phyloP scores from a whole-genome alignment of 768 basidiomycete genomes.

The Russula lepida region DNA sequence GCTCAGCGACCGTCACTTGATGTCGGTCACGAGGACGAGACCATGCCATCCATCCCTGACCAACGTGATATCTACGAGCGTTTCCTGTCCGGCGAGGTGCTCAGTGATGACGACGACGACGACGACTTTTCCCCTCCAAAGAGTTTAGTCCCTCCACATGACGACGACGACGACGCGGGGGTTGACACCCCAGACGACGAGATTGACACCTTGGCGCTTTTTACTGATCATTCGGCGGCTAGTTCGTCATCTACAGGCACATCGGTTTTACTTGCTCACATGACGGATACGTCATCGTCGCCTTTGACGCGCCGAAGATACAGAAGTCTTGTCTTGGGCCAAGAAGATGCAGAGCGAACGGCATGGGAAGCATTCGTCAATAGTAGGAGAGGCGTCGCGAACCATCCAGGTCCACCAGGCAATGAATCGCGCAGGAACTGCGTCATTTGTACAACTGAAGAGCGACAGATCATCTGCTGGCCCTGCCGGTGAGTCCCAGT shows the following conservation, averaged over 20 bases:
- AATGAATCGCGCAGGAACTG: slow-evolving; percentile 36
- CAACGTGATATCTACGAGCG: slow-evolving; percentile 41
- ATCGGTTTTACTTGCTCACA: slow-evolving; percentile 47
- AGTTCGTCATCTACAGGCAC: slow-evolving; percentile 30
- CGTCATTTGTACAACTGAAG: slow-evolving; percentile 64
- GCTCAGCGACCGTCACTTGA: neutral
- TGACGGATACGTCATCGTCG: slow-evolving; percentile 35
- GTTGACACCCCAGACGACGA: slow-evolving; percentile 24
- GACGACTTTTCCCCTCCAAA: slow-evolving; percentile 30
- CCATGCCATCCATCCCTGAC: slow-evolving; percentile 20
- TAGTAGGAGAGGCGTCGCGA: slow-evolving; percentile 25
- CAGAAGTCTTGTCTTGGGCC: slow-evolving; percentile 28
- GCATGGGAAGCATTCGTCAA: slow-evolving; percentile 28
- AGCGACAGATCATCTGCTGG: slow-evolving; percentile 72
- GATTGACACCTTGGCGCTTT: slow-evolving; percentile 35
- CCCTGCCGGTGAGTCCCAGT: slow-evolving; percentile 56
- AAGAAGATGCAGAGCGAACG: slow-evolving; percentile 17
- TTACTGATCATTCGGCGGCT: slow-evolving; percentile 43
- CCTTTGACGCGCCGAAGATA: slow-evolving; percentile 46
- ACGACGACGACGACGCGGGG: slow-evolving; percentile 18
- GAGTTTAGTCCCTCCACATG: slow-evolving; percentile 2
- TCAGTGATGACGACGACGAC: slow-evolving; percentile 41
- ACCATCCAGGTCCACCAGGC: neutral
- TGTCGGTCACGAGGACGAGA: slow-evolving; percentile 10
- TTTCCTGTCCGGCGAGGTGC: slow-evolving; percentile 52